phyloP scores from a whole-genome alignment of 2,329 filamentous ascomycete genomes.

The Colletotrichum sp. region DNA sequence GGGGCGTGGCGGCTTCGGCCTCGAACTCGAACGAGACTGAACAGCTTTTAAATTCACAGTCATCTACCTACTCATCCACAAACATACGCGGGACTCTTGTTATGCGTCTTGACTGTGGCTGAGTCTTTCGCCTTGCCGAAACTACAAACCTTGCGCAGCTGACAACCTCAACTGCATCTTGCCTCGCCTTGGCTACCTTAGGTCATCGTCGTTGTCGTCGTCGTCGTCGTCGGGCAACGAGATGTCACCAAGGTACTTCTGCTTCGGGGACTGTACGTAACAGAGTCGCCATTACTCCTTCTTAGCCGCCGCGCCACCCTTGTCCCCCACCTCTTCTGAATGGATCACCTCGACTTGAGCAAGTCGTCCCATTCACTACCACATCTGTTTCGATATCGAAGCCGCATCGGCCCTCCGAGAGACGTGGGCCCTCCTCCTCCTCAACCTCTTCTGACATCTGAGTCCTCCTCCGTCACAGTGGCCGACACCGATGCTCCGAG shows the following conservation, averaged over 20 bases:
- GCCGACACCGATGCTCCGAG: background rate
- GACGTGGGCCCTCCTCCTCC: background rate
- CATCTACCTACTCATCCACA: background rate
- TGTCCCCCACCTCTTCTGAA: background rate
- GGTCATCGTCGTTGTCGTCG: too few relatives aligned
- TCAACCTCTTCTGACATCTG: background rate
- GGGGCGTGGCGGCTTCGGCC: too few relatives aligned
- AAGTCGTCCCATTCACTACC: background rate
- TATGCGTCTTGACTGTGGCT: background rate
- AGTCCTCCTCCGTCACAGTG: background rate
- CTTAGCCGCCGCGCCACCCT: background rate
- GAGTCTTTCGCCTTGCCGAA: background rate
- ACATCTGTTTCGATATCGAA: background rate
- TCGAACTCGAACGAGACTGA: background rate
- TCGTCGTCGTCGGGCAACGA: too few relatives aligned
- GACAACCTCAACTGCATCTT: background rate
- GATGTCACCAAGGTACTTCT: too few relatives aligned
- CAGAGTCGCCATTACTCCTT: background rate
- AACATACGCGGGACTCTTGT: background rate
- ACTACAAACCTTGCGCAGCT: background rate
- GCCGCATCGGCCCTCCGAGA: conserved; percentile 12
- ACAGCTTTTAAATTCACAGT: background rate
- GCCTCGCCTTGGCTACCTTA: too few relatives aligned
- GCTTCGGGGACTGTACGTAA: background rate
- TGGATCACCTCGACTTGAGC: background rate